Evolutionary conservation across 2,329 filamentous ascomycete species (phyloP).

Genomic region (Colletotrichum tanaceti): DNA sequence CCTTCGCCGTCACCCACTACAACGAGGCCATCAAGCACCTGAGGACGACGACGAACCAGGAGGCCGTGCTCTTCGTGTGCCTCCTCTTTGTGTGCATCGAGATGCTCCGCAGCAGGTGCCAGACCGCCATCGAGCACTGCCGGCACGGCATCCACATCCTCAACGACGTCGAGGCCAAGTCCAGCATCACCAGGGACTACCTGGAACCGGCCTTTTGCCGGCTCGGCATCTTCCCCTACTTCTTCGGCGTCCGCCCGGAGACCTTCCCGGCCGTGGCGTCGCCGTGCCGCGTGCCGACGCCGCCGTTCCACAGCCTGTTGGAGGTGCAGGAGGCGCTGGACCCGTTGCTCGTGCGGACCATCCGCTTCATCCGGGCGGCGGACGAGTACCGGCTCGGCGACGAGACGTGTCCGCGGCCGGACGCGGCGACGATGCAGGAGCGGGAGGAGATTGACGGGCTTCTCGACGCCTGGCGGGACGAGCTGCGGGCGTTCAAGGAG

Average conservation of each 20-base stretch:
- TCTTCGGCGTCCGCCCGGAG: conserved; percentile 47
- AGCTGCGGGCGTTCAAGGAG: conserved; percentile 42
- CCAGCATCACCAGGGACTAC: conserved; percentile 46
- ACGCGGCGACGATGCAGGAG: conserved; percentile 42
- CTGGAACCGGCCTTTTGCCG: conserved; percentile 53
- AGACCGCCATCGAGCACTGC: conserved; percentile 52
- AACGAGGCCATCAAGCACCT: conserved; percentile 54
- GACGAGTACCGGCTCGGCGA: conserved; percentile 46
- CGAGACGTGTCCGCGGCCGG: conserved; percentile 15
- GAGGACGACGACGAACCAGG: conserved; percentile 46
- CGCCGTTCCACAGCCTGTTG: conserved; percentile 36
- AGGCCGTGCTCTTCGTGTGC: conserved; percentile 54
- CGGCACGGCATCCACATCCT: conserved; percentile 54
- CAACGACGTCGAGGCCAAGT: conserved; percentile 42
- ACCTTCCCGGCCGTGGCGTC: conserved; percentile 44
- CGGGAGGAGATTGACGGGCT: conserved; percentile 42
- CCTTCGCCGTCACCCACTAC: conserved; percentile 54
- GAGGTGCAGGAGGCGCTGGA: conserved; percentile 50
- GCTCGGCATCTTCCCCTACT: conserved; percentile 54
- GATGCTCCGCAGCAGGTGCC: conserved; percentile 52
- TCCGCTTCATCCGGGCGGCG: conserved; percentile 47
- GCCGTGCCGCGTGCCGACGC: conserved; percentile 10
- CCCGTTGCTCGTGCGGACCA: conserved; percentile 44
- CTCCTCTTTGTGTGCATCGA: conserved; percentile 59
- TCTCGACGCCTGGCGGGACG: conserved; percentile 47